phyloP scores from a whole-genome alignment of 192 early-diverging fungal genomes.

The Backusella westeae region DNA sequence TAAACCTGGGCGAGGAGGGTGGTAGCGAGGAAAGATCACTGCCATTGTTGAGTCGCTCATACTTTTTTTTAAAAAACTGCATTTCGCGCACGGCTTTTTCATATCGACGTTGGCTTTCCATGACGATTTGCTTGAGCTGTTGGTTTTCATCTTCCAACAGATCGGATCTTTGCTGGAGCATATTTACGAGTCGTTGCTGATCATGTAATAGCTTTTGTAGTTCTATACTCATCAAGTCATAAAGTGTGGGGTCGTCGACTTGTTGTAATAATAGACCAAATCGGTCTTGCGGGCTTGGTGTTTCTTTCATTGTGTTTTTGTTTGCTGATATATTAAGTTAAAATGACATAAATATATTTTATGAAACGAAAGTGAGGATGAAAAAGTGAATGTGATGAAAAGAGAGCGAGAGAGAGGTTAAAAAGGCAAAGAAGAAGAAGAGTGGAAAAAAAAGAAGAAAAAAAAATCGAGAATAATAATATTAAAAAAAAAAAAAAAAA shows the following conservation, averaged over 20 bases:
- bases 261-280: not conserved
- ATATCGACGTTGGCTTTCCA: conserved; percentile 28
- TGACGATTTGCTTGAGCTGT: not conserved
- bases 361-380: not conserved
- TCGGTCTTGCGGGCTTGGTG: not conserved
- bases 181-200: conserved; percentile 13
- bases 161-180: conserved; percentile 6
- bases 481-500: not conserved
- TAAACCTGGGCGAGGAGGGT: not conserved
- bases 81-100: conserved; percentile 40
- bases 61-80: conserved; percentile 37
- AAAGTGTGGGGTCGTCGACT: not conserved
- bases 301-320: not conserved
- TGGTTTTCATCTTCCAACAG: conserved; percentile 16
- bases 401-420: not conserved
- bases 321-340: not conserved
- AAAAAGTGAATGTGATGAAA: not conserved
- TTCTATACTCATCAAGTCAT: conserved; percentile 10
- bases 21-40: not conserved
- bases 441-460: not conserved
- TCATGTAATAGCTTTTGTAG: conserved; percentile 5
- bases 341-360: not conserved
- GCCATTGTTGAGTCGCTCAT: conserved; percentile 1
- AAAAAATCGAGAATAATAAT: not conserved
- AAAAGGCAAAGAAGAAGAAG: not conserved